phyloP scores from a whole-genome alignment of 1,284 basidiomycete genomes.

The Marasmius tenuissimus region DNA sequence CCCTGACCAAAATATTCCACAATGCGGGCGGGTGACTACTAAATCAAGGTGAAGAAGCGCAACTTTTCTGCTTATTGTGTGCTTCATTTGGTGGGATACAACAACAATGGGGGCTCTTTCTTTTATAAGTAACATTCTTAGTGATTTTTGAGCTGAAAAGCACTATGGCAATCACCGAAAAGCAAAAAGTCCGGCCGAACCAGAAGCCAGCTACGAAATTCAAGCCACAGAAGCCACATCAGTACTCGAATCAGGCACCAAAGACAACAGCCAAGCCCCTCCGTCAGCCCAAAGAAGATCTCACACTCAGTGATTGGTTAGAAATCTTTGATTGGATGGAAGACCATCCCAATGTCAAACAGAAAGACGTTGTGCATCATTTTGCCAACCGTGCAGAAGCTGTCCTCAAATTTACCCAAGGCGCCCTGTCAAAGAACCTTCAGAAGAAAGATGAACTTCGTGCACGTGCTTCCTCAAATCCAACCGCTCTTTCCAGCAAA shows the following conservation, averaged over 20 bases:
- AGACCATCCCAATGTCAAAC: conserved; percentile 6
- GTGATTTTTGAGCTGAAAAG: too few relatives aligned
- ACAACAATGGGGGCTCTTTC: too few relatives aligned
- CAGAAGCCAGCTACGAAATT: neutral
- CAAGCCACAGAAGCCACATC: neutral
- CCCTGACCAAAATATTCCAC: too few relatives aligned
- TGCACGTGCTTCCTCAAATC: too few relatives aligned
- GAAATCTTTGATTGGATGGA: conserved; percentile 16
- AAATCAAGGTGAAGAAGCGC: too few relatives aligned
- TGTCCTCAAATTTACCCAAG: conserved; percentile 12
- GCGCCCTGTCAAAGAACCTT: neutral
- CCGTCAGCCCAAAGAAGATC: neutral
- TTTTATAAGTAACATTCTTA: too few relatives aligned
- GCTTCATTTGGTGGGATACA: too few relatives aligned
- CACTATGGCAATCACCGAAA: neutral
- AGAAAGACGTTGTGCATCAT: conserved; percentile 15
- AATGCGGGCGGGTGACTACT: too few relatives aligned
- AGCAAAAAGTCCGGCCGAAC: neutral
- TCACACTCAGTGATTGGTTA: conserved; percentile 15
- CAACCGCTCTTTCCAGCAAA: too few relatives aligned
- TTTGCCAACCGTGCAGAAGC: conserved; percentile 12
- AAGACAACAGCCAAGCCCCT: neutral
- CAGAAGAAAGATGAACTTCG: neutral
- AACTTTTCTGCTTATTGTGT: too few relatives aligned
- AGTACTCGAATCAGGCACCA: neutral